phyloP scores from a whole-genome alignment of 2,329 filamentous ascomycete genomes.

The Neospermospora avenae region DNA sequence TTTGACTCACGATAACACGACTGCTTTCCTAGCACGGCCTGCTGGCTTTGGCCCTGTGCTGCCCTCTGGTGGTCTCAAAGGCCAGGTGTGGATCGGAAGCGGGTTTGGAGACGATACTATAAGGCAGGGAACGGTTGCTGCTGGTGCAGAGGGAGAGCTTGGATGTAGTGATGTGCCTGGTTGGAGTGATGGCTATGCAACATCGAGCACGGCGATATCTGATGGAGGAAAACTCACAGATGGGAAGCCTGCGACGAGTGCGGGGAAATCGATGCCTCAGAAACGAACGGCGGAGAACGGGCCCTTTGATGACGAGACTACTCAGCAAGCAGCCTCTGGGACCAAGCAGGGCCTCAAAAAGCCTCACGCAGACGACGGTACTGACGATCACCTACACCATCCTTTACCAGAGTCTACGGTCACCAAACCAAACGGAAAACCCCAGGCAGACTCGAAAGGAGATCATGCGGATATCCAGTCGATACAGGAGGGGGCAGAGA shows the following conservation, averaged over 20 bases:
- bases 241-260: conserved; percentile 29
- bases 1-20: conserved; percentile 96
- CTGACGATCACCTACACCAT: conserved; percentile 78
- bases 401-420: conserved; percentile 38
- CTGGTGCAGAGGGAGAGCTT: conserved; percentile 72
- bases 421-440: conserved; percentile 30
- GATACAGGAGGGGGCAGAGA: conserved; percentile 87
- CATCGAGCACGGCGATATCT: conserved; percentile 31
- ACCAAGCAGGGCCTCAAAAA: conserved; percentile 26
- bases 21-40: conserved; percentile 89
- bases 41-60: conserved; percentile 87
- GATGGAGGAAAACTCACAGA: conserved; percentile 22
- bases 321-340: conserved; percentile 22
- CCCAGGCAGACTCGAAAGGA: conserved; percentile 24
- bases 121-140: conserved; percentile 50
- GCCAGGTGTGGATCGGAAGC: conserved; percentile 88
- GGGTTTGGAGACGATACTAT: conserved; percentile 81
- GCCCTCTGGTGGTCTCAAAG: conserved; percentile 73
- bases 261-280: conserved; percentile 41
- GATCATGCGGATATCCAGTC: conserved; percentile 85
- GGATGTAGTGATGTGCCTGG: conserved; percentile 94
- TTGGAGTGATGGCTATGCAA: conserved; percentile 65
- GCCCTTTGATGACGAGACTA: conserved; percentile 24
- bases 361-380: conserved; percentile 62
- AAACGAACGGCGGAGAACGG: conserved; percentile 37